phyloP scores from a whole-genome alignment of 2,329 filamentous ascomycete genomes.

The Magnaporthiopsis incrustans region DNA sequence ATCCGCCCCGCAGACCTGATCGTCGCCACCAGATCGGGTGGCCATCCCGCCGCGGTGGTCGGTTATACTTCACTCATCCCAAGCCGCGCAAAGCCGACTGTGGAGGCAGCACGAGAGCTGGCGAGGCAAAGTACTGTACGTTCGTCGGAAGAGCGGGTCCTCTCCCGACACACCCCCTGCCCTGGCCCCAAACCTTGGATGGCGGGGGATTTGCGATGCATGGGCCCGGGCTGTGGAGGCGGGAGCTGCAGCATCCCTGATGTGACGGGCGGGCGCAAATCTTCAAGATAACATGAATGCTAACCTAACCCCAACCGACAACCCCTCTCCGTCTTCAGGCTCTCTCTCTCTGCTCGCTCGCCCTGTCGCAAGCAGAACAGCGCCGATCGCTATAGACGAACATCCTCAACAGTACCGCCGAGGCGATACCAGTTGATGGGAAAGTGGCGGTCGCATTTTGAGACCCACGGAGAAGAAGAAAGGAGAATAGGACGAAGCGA shows the following conservation, averaged over 20 bases:
- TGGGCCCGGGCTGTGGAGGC: neutral
- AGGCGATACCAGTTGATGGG: neutral
- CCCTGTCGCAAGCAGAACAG: neutral
- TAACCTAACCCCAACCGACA: neutral
- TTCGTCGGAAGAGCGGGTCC: neutral
- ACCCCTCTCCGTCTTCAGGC: neutral
- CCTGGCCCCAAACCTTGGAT: neutral
- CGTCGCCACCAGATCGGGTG: neutral
- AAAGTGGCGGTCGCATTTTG: neutral
- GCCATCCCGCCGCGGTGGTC: too few relatives aligned
- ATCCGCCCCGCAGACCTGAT: neutral
- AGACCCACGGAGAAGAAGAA: neutral
- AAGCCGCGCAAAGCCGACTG: conserved; percentile 9
- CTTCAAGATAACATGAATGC: neutral
- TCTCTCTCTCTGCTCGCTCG: neutral
- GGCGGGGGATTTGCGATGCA: neutral
- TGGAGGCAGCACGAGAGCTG: neutral
- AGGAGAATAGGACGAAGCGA: neutral
- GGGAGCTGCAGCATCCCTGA: neutral
- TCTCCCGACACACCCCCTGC: neutral
- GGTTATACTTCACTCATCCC: neutral
- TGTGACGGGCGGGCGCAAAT: neutral
- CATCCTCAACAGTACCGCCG: neutral
- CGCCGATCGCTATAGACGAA: neutral
- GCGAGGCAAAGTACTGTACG: neutral